Evolutionary conservation across 805 yeast genomes (phyloP).

Genomic region (Kuraishia ogatae): DNA sequence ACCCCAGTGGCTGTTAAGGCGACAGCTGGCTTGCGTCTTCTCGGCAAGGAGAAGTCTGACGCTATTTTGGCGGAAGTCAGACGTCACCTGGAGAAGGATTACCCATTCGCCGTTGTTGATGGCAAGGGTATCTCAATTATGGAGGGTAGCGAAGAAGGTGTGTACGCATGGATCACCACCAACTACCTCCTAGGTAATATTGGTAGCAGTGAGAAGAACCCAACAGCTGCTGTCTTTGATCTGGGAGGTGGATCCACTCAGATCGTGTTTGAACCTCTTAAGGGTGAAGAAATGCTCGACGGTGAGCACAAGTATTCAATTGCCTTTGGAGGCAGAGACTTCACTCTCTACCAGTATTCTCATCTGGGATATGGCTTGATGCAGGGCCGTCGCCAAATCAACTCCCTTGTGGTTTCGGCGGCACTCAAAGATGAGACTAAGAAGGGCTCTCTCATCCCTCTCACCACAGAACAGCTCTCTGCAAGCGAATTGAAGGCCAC

Average conservation of each 20-base stretch:
- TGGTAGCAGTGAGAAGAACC: slow-evolving; percentile 63
- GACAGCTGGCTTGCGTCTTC: slow-evolving; percentile 88
- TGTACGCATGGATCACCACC: slow-evolving; percentile 97
- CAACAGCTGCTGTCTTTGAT: slow-evolving; percentile 96
- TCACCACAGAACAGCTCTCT: slow-evolving; percentile 25
- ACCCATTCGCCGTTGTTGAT: slow-evolving; percentile 86
- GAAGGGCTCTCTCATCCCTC: slow-evolving; percentile 18
- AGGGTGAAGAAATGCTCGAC: slow-evolving; percentile 56
- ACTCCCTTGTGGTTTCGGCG: slow-evolving; percentile 50
- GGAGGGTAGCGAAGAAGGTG: slow-evolving; percentile 98
- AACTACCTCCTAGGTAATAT: slow-evolving; percentile 91
- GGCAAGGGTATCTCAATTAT: slow-evolving; percentile 85
- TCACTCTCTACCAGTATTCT: slow-evolving; percentile 82
- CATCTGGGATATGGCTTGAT: slow-evolving; percentile 94
- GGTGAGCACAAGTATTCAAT: slow-evolving; percentile 86
- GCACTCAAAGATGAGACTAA: slow-evolving; percentile 27
- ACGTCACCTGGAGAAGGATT: slow-evolving; percentile 63
- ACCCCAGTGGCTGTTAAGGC: slow-evolving; percentile 97
- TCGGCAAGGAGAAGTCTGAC: slow-evolving; percentile 68
- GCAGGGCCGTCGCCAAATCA: slow-evolving; percentile 85
- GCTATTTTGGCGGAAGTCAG: slow-evolving; percentile 73
- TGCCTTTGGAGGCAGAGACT: slow-evolving; percentile 73
- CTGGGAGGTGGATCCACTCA: slow-evolving; percentile 99
- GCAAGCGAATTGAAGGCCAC: slow-evolving; percentile 30
- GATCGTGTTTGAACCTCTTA: slow-evolving; percentile 89